Conservation (phyloP, 306 rosid genomes). For the Delonix regia region DNA sequence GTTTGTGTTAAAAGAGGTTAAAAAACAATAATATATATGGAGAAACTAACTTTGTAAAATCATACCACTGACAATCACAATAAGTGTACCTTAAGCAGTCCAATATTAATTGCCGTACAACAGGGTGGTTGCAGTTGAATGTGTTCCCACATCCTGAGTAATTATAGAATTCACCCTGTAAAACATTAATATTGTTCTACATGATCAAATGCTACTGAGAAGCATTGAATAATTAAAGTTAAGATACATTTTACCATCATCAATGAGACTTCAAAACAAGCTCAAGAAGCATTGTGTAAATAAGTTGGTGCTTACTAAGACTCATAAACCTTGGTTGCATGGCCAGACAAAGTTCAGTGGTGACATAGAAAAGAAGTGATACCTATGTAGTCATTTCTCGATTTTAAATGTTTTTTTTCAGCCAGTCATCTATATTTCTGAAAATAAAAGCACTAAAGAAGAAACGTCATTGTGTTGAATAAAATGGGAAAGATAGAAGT, state of each 20-base stretch:
- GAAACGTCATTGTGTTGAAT: not conserved
- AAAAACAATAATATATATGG: not conserved
- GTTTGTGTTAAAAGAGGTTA: not conserved
- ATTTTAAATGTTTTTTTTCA: not conserved
- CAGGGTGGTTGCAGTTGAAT: conserved; percentile 93
- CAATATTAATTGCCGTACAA: conserved; percentile 82
- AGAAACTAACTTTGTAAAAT: conserved; percentile 34
- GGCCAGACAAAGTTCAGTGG: conserved; percentile 8
- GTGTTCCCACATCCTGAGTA: conserved; percentile 99
- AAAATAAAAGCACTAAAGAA: not conserved
- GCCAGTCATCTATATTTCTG: not conserved
- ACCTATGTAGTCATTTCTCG: not conserved
- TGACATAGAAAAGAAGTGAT: not conserved
- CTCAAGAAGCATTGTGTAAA: conserved; percentile 25
- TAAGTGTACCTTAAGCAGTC: conserved; percentile 84
- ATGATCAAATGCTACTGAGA: conserved; percentile 25
- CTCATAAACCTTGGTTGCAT: not conserved
- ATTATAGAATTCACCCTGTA: conserved; percentile 95
- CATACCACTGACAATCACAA: not conserved
- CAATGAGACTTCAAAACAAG: conserved; percentile 22
- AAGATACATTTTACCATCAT: conserved; percentile 24
- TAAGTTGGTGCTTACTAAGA: not conserved
- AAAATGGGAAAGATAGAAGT: conserved; percentile 5
- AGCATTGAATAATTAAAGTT: conserved; percentile 6
- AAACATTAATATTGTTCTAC: conserved; percentile 22